Percentiles rank a stretch among this genome's conserved stretches.
Evolutionary conservation across 805 yeast species (phyloP).

Genomic region (Pichia paraexigua): DNA sequence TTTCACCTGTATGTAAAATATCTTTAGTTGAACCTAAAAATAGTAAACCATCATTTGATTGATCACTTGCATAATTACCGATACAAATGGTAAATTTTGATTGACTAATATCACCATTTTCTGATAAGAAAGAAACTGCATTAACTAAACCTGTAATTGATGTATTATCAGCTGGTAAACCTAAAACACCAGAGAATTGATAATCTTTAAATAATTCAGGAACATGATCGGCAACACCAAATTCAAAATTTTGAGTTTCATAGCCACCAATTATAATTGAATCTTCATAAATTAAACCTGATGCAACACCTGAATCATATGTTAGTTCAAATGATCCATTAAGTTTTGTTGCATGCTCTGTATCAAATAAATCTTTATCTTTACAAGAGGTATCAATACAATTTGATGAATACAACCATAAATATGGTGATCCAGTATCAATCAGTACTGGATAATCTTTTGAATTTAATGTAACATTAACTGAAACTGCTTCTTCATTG

Average conservation of each 20-base stretch:
- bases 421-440: slow-evolving; percentile 59
- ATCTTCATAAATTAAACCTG: slow-evolving; percentile 40
- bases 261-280: slow-evolving; percentile 29
- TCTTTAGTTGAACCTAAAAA: slow-evolving; percentile 34
- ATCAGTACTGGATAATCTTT: slow-evolving; percentile 43
- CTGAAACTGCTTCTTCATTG: slow-evolving; percentile 30
- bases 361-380: slow-evolving; percentile 26
- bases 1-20: slow-evolving; percentile 33
- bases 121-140: slow-evolving; percentile 33
- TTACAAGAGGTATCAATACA: slow-evolving; percentile 41
- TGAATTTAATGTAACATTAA: slow-evolving; percentile 33
- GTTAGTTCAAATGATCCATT: slow-evolving; percentile 35
- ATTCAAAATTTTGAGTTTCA: slow-evolving; percentile 32
- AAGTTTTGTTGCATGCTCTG: slow-evolving; percentile 12
- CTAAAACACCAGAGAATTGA: slow-evolving; percentile 52
- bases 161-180: slow-evolving; percentile 42
- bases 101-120: slow-evolving; percentile 28
- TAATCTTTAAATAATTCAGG: slow-evolving; percentile 47
- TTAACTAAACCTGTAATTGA: slow-evolving; percentile 29
- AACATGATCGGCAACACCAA: slow-evolving; percentile 47
- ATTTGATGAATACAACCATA: slow-evolving; percentile 52
- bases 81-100: slow-evolving; percentile 40
- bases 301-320: slow-evolving; percentile 45
- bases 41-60: slow-evolving; percentile 33
- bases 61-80: slow-evolving; percentile 26